A percentile compares a stretch with the other conserved stretches of the same genome.
Conservation (phyloP, 257 asterid genomes). For the Buddleja alternifolia region DNA sequence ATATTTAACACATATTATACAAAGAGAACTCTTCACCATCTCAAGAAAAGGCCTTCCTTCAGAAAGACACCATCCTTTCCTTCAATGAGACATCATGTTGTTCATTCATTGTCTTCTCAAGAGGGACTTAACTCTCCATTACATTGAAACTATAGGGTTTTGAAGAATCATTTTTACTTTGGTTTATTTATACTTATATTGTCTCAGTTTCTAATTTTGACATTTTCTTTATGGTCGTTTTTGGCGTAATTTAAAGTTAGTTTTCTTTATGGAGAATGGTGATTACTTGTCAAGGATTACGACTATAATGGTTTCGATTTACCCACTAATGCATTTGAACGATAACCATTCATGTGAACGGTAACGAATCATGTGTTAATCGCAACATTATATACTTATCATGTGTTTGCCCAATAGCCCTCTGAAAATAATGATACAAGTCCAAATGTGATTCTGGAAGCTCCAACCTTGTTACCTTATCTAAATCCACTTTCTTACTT, state of each 20-base stretch:
- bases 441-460: too few relatives aligned
- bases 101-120: constrained; percentile 77
- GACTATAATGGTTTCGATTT: too few relatives aligned
- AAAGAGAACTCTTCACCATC: constrained; percentile 55
- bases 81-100: constrained; percentile 57
- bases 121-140: constrained; percentile 83
- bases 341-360: too few relatives aligned
- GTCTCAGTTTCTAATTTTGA: not conserved
- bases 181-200: not conserved
- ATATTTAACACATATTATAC: constrained; percentile 44
- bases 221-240: not conserved
- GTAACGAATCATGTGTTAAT: too few relatives aligned
- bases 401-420: too few relatives aligned
- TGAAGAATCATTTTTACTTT: not conserved
- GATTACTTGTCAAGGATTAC: too few relatives aligned
- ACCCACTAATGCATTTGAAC: too few relatives aligned
- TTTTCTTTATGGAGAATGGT: too few relatives aligned
- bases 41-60: constrained; percentile 78
- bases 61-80: constrained; percentile 57
- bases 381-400: too few relatives aligned
- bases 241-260: not conserved
- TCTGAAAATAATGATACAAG: too few relatives aligned
- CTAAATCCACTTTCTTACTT: too few relatives aligned
- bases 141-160: constrained; percentile 32
- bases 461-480: too few relatives aligned